Base-by-base conservation (phyloP, 306 rosid genomes). In the Notholithocarpus densiflorus region DNA sequence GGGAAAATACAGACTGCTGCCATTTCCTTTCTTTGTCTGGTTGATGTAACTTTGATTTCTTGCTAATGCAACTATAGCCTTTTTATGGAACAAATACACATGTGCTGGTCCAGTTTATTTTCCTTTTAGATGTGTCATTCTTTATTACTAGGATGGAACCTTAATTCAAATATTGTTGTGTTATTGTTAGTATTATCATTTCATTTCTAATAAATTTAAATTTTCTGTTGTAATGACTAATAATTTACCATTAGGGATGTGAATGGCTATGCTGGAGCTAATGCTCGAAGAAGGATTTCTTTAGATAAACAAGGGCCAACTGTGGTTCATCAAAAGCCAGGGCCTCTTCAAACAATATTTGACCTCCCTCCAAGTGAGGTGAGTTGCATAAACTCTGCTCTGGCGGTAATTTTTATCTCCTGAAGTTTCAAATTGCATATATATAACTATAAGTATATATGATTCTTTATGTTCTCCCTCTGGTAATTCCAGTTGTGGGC, bases 291-390 rank as follows among this genome's bases (percentile, higher is more conserved):
- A 88, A 85, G 97, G 84, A 78, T 85, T 77, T 80, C 98, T 78
- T 78, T 81, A 74, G 97, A 92, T 79, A 89, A 73, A 73, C 90
- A 83, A 85, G 97, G 86, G 74, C 94, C 94, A 5, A 92, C 95
- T 23, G 91, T 94, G 68, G 98, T 94, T 83, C 89, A 89, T 86
- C 98, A 94, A 85, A 94, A 94, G 88, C 96, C 98, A 48, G 98
- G 98, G 64, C 97, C 96, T 81, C 98, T 95, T 66, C 98, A 95
- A 75, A 93, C 97, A 56, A 91, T 95, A 87, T 95, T 95, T 82
- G 54, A 72, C 71, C 97, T 95, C 72, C 94, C 68, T 76, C 98
- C 97, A 51, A 94, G 91, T 66, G 98, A 92, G 93, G 98, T 89
- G 79, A 75, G 84, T 80, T 43, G 78, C 80, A 43, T 79, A 84